Evolutionary conservation across 495 filamentous ascomycete species (phyloP), one percentile per base, ranked within the genome.

Genomic region (Penicillium atrosanguineum): DNA sequence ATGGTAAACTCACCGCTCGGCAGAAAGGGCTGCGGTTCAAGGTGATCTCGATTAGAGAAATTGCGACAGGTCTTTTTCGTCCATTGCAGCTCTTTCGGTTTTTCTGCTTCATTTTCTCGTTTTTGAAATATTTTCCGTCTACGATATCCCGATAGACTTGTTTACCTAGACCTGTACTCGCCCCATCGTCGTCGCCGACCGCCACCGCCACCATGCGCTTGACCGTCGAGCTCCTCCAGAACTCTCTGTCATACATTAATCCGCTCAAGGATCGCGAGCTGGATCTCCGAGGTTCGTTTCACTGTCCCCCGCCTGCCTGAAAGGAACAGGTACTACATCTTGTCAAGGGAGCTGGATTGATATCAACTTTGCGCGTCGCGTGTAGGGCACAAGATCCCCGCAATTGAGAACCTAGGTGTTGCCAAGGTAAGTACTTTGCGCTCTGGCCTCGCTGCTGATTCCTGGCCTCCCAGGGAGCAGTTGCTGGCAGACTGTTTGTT

Each of bases 261-360:
- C 90, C 93, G 57, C 80, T 97, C 75, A 92, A 90, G 72, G 94
- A 99, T 79, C 90, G 95, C 66, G 95, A 99, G 82, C 83, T 99
- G 65, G 91, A 97, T 80, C 91, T 99, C 61, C 86, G 95, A 97
- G 95, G 95, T 99, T 85, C 87, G 91, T 92, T 74, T 61, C 5
- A 56, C 1, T 38, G 29, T 37, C 48, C 69, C 50, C 66, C 49
- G 52, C 48, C 53, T 67, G 43, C 71, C 82, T 87, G 90, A 89
- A 92, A 96, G 93, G 91, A 85, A 78, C 89, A 92, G 91, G 92
- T 95, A 86, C 90, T 96, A 87, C 91, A 91, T 83, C 86, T 82
- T 74, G 58, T 69, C 64, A 25, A 36, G 67, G 75, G 86, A 87
- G 82, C 87, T 87, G 75, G 81, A 82, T 93, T 95, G 85, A 92